Evolutionary conservation across 176 grass and related monocot genomes (phyloP), one percentile per base, ranked within the genome.

Genomic region (Carex littledalei): DNA sequence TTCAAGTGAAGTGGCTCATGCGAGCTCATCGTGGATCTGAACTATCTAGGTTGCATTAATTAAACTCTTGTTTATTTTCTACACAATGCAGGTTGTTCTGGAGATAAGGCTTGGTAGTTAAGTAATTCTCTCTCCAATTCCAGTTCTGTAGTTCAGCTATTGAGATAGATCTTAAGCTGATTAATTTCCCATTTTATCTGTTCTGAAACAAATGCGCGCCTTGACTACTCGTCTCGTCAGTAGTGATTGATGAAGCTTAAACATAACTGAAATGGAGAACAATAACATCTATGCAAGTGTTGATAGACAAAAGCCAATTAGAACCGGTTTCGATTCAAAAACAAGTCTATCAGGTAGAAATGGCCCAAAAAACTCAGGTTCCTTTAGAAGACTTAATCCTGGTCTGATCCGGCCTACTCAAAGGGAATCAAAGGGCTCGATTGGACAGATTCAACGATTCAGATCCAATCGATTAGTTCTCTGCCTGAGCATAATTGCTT

Each of bases 221-320:
- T 71, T 43, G 2, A 71, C 16, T 71, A n/a, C 9, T 20, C 17
- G 15, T 21, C 9, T 43, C 37, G 15, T 21, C 61, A 58, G n/a
- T 35, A 15, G 9, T 55, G 6, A 73, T 17, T 41, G 55, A 5
- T 47, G 43, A 6, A 52, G 3, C 4, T 77, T 77, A n/a, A 83
- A 75, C n/a, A 57, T 5, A 79, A 50, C 59, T 34, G 11, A 87
- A 20, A 90, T 90, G 89, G 89, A 90, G 64, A 79, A 87, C 58
- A 84, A 17, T 63, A 86, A 87, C 45, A 81, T 87, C 29, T 45
- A 84, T 84, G 84, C 29, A 74, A 90, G 78, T 71, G 53, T 78
- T 31, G 72, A 56, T 59, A 78, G 89, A 45, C 85, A 84, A 47
- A 65, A 59, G 3, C 65, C 80, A 8, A 47, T 84, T 47, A 56